Base-by-base conservation (phyloP, 306 rosid species). In the Prunus mume region DNA sequence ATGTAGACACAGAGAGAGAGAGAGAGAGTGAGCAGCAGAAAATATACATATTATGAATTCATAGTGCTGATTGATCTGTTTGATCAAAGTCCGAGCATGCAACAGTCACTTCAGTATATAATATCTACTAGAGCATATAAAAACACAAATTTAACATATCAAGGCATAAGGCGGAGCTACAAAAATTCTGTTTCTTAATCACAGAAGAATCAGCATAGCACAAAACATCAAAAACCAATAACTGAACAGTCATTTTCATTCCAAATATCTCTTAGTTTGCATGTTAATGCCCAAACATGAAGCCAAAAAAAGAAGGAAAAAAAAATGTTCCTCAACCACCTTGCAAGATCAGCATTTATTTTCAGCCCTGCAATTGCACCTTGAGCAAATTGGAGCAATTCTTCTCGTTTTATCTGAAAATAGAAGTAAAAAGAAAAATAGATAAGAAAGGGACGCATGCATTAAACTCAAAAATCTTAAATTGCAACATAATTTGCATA, bases 381-480 rank as follows among this genome's bases (percentile, higher is more conserved):
- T 87, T 91, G 97, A 83, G 87, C 93, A 80, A 83, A 84, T 76
- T 93, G 96, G 78, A 93, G 98, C 87, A 93, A 79, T 74, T 93
- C 98, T 76, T 93, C 96, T 66, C 97, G 91, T 82, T 91, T 93
- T 65, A 83, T 86, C 98, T 93, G 84, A 32, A 78, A 78, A 75
- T 52, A 73, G 30, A 11, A 79, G 77, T 54, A 9, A 18, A 72
- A 2, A 41, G 47, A 51, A 47, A 52, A 62, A 38, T 4, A 30
- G 25, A 76, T 73, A n/a, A 50, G 55, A 71, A 73, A 73, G 66
- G 75, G 75, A 69, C 12, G 45, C 56, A 58, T 24, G 17, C 27
- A 32, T 51, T 6, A 54, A 52, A 19, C 24, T 34, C 8, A 52
- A 32, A 13, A 51, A 2, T 28, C 24, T 69, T 47, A 30, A 34